Evolutionary conservation across 805 yeast genomes (phyloP), one percentile per base, ranked within the genome.

Genomic region (Nakazawaea pomicola): DNA sequence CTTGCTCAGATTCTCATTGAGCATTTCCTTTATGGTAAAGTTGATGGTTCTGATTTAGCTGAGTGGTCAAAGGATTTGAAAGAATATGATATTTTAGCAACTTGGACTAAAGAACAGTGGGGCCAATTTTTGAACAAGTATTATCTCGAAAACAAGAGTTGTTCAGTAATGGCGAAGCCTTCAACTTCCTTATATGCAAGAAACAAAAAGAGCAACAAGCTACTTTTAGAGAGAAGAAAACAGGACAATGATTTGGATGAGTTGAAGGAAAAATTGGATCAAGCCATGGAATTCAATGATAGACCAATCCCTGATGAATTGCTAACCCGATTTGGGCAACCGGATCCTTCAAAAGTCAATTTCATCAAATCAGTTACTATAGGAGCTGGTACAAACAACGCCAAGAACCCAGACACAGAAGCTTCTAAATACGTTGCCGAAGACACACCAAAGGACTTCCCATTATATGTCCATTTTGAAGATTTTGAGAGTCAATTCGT

Each of bases 21-120:
- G 29, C 95, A 87, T 51, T 91, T 88, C 58, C 55, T 88, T 8
- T 93, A 91, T 54, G 95, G 96, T 36, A 67, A 76, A 35, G 51
- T 58, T 2, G 78, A 77, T 43, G 85, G 85, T 2, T 58, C 72
- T 6, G 78, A 79, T 40, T 64, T 91, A 44, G 60, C 64, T 3
- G 57, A 60, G n/a, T 75, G 83, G 70, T 49, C 77, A 18, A 70
- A 74, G 45, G 68, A 72, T 38, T 61, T 86, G 38, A 51, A 60
- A 8, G 93, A 83, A 46, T 87, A 72, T 57, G 82, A 79, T 16
- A 63, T 50, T 1, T 66, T 91, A 39, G 43, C 62, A 10, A 38
- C 53, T 1, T 91, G 96, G 96, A 49, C 74, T 6, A 53, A 67
- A 6, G 71, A 72, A 9, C 66, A 83, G 50, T 93, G 99, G 99